Base-by-base conservation (phyloP, 768 basidiomycete species). In the Macrolepiota dolichaula region DNA sequence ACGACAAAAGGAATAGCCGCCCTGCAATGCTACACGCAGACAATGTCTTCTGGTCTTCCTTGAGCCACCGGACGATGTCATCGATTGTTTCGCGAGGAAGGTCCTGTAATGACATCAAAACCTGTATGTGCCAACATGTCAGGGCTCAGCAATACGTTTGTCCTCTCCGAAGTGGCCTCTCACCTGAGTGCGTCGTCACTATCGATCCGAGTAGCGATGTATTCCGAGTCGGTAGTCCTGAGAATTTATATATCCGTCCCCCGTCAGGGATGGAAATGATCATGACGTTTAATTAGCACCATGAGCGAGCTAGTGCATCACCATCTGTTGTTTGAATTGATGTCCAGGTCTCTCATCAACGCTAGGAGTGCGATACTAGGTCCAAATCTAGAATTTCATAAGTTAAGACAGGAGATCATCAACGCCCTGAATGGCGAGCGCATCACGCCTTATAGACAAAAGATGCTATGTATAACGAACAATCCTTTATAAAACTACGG, bases 61-160 rank as follows among this genome's bases (percentile, higher is more conserved):
- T 7, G 6, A 58, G 49, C 10, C 25, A 13, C 6, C 11, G 12
- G 19, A 50, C 29, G 49, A 58, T 51, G 10, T 13, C 12, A 36
- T 58, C 57, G 12, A 58, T 58, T 7, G 37, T 11, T 36, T 58
- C 46, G 4, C 57, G 57, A 22, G 57, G 46, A 19, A 58, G 49
- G 24, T 37, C 22, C 36, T 50, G n/a, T 12, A 58, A 29, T 15
- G 25, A n/a, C 55, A 47, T 57, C 25, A 13, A 5, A n/a, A 19
- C 35, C 27, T 35, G 42, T 55, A 19, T 27, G 7, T 24, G 38
- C 42, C 25, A 22, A 24, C n/a, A 27, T 27, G 25, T 49, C 47
- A 49, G 22, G 12, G 24, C 24, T 24, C 25, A 12, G 25, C 25
- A 12, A 49, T 49, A 19, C 25, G 13, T 49, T 49, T 22, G 13